These are phyloP conservation scores for Apostasia shenzhenica DNA, from an alignment of 106 monocot species.

Conservation along the genomic window DNA sequence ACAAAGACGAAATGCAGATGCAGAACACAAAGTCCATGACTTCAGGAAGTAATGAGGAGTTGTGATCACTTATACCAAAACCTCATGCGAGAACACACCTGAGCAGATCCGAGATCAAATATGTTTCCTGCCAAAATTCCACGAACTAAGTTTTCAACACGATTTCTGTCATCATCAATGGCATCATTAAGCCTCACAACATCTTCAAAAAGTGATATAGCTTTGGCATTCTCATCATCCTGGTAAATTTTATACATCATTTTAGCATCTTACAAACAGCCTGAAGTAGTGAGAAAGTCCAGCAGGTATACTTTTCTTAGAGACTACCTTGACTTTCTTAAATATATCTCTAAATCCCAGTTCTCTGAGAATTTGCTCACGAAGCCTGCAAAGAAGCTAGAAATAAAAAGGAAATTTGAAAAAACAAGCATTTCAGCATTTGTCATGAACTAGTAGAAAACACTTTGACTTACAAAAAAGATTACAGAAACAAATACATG, in stretches of 20 bases:
- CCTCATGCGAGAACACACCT: constrained; percentile 28
- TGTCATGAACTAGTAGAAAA: not conserved
- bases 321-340: constrained; percentile 89
- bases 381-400: constrained; percentile 89
- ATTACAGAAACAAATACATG: not conserved
- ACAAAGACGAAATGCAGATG: no score
- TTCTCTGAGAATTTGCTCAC: constrained; percentile 85
- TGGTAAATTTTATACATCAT: constrained; percentile 9
- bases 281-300: not conserved
- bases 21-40: no score
- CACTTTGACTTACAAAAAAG: not conserved
- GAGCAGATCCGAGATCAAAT: constrained; percentile 93
- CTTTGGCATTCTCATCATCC: constrained; percentile 98
- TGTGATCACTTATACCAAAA: no score
- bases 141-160: constrained; percentile 70
- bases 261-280: not conserved
- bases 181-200: constrained; percentile 69
- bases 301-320: not conserved
- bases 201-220: constrained; percentile 71
- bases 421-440: not conserved
- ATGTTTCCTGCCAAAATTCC: constrained; percentile 94
- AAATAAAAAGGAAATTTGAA: constrained; percentile 16
- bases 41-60: no score
- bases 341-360: constrained; percentile 92
- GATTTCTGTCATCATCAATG: constrained; percentile 75